Base-by-base conservation (phyloP, 768 basidiomycete genomes). In the Hygrocybe coccinea region DNA sequence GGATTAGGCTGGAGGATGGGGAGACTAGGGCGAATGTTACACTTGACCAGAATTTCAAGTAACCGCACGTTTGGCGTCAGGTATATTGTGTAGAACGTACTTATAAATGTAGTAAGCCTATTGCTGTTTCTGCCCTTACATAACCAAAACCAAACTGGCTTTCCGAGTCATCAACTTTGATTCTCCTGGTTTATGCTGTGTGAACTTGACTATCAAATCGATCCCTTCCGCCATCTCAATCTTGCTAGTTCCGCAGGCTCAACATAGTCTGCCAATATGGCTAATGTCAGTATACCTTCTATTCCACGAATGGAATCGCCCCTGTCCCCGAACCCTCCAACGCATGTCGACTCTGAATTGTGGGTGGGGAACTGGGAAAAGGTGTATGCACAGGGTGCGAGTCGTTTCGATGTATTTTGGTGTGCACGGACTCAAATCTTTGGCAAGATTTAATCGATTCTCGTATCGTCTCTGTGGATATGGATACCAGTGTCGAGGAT, bases 401-500 rank as follows among this genome's bases (percentile, higher is more conserved):
- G 15, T 47, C 35, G 10, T 12, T 55, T 54, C 29, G 9, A 41
- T n/a, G 41, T 2, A 15, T 25, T 24, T 34, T 41, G 10, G 38
- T 19, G 5, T 5, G 11, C 8, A 14, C 25, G 35, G 2, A 41
- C 34, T 12, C 11, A 12, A 15, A 35, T 25, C 22, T 33, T 14
- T 47, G 21, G 9, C 12, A 37, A 90, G 89, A 87, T 64, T 74
- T 91, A 22, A 83, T 89, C 59, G 87, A 89, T 65, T 78, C 79
- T 43, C 80, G 79, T 2, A 77, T 91, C 47, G 79, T 89, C 14
- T 72, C 76, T 24, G 77, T 91, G 9, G 83, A 84, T 53, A 80
- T 80, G n/a, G 82, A 89, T 44, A 82, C 79, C 7, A 84, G 80
- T 48, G 90, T 92, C 15, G 89, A 92, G 67, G 86, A 88, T 43